phyloP scores from a whole-genome alignment of 805 yeast genomes.

The Schwanniomyces polymorphus region DNA sequence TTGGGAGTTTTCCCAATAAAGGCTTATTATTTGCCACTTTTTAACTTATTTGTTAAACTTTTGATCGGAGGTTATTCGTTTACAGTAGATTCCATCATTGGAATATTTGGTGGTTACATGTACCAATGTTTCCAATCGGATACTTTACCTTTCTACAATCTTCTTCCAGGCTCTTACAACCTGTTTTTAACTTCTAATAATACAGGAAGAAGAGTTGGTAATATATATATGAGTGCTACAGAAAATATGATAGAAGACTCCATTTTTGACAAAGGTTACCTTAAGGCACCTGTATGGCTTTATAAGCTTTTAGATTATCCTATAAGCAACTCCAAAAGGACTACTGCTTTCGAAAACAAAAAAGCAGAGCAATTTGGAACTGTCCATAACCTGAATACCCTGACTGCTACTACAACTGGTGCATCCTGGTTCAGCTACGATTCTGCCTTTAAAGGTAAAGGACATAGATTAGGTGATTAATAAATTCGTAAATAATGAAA shows the following conservation, averaged over 20 bases:
- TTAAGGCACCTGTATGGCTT: slow-evolving; percentile 53
- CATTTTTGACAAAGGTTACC: slow-evolving; percentile 51
- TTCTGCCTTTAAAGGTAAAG: slow-evolving; percentile 33
- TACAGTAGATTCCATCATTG: slow-evolving; percentile 44
- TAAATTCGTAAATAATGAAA: not conserved
- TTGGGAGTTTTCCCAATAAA: slow-evolving; percentile 52
- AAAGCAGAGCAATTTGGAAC: not conserved
- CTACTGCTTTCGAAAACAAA: slow-evolving; percentile 23
- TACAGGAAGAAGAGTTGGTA: slow-evolving; percentile 32
- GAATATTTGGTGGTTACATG: slow-evolving; percentile 56
- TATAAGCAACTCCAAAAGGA: slow-evolving; percentile 18
- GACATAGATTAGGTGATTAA: slow-evolving; percentile 33
- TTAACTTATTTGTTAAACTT: slow-evolving; percentile 29
- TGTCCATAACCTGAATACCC: not conserved
- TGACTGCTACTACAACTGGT: slow-evolving; percentile 3
- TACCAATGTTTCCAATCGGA: slow-evolving; percentile 64
- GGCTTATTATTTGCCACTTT: slow-evolving; percentile 55
- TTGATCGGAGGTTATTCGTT: slow-evolving; percentile 44
- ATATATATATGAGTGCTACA: slow-evolving; percentile 4
- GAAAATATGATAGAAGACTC: slow-evolving; percentile 33
- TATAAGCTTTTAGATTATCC: slow-evolving; percentile 33
- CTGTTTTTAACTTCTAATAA: slow-evolving; percentile 5
- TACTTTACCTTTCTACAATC: slow-evolving; percentile 44
- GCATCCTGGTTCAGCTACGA: slow-evolving; percentile 12
- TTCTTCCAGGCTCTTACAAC: slow-evolving; percentile 31